Evolutionary conservation across 2,329 filamentous ascomycete genomes (phyloP).

Genomic region (Fusarium oxysporum): DNA sequence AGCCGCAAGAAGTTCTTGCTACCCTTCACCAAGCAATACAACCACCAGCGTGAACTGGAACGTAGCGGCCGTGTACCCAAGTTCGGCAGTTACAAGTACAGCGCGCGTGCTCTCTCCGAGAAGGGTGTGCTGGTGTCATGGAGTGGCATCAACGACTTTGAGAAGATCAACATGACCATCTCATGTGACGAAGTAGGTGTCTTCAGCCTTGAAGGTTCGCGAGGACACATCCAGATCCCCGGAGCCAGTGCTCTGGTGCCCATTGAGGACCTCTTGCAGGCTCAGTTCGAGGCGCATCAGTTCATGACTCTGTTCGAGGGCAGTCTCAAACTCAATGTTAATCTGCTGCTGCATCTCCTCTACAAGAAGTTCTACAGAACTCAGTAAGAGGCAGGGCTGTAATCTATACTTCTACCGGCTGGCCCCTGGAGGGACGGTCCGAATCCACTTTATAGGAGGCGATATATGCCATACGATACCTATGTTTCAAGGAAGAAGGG

Average conservation of each 20-base stretch:
- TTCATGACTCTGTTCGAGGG: conserved; percentile 96
- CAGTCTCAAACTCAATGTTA: conserved; percentile 90
- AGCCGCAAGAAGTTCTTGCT: conserved; percentile 93
- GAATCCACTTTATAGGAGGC: conserved; percentile 15
- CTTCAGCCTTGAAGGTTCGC: conserved; percentile 91
- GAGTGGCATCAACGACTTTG: conserved; percentile 82
- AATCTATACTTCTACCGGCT: conserved; percentile 17
- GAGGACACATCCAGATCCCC: conserved; percentile 94
- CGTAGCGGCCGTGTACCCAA: conserved; percentile 93
- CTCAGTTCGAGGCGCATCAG: conserved; percentile 96
- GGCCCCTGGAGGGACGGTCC: conserved; percentile 30
- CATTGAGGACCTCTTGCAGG: conserved; percentile 93
- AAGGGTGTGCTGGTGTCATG: conserved; percentile 96
- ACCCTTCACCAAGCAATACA: conserved; percentile 98
- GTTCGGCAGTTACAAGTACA: conserved; percentile 98
- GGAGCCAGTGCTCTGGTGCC: conserved; percentile 89
- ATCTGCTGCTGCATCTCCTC: conserved; percentile 93
- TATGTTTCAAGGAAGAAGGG: conserved; percentile 31
- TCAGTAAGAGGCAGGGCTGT: conserved; percentile 57
- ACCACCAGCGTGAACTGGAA: conserved; percentile 96
- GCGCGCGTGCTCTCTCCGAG: conserved; percentile 85
- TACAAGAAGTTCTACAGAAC: conserved; percentile 98
- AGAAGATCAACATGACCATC: conserved; percentile 94
- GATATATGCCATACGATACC: conserved; percentile 27
- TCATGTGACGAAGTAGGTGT: conserved; percentile 93